Base-by-base conservation (phyloP, 2,329 filamentous ascomycete species). In the Aspergillaceae sp. region DNA sequence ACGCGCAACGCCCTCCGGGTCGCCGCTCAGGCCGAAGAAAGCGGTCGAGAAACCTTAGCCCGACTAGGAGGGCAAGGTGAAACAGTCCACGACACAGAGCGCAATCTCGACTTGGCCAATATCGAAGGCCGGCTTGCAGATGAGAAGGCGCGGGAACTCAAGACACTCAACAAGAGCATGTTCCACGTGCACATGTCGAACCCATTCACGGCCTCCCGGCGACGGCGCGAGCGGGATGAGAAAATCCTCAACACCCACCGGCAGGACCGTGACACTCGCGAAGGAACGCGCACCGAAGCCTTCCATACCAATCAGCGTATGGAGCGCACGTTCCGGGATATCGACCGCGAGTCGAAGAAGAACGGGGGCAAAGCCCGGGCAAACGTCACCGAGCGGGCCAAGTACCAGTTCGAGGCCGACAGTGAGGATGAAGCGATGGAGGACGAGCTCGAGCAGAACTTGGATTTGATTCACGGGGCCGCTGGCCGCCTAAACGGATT, bases 91-190 rank as follows among this genome's bases (percentile, higher is more conserved):
- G 87, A 90, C 60, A 87, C 85, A 0, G 87, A 94, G 65, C 80
- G 80, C 66, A 88, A 91, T 58, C 75, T 96, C 47, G 87, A 95
- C 57, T 74, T 87, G 53, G 85, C 88, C 3, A 71, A 79, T n/a
- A 84, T 83, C 52, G 83, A 89, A 62, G 87, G 86, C 56, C 79
- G 81, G 48, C 72, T 86, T 48, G 86, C 87, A 0, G 83, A 89
- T 56, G 87, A 90, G 54, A 86, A 87, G 56, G 84, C 88, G 1
- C 79, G 82, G 41, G 88, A 95, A 61, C 73, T 96, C 34, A 91
- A 91, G 71, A 87, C 80, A 1, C 74, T 94, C 42, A 94, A 96
- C 67, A 76, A 84, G 51, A 89, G 84, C 71, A 94, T 96, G 88
- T 95, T 95, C 60, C 86, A 87, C 4, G 79, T 90, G 26, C 84